A percentile compares a stretch with the other conserved stretches of the same genome.
Conservation (phyloP, 352 stramenopile species). For the Thraustotheca clavata region DNA sequence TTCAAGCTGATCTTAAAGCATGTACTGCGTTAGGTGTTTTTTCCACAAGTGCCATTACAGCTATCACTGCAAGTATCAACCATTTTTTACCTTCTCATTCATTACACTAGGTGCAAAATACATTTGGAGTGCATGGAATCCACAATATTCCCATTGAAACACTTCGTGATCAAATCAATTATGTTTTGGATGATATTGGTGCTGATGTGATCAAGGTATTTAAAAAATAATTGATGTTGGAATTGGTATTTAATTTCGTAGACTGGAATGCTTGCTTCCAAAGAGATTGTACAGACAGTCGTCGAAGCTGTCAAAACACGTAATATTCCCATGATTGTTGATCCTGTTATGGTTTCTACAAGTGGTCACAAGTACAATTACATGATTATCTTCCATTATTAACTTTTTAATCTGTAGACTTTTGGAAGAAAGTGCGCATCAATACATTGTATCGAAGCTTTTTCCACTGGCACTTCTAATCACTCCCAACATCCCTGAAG, state of each 20-base stretch:
- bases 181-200: conserved; percentile 83
- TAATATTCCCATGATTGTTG: conserved; percentile 70
- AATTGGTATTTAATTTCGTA: conserved; percentile 4
- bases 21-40: conserved; percentile 80
- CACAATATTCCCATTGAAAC: conserved; percentile 46
- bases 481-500: conserved; percentile 93
- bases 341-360: conserved; percentile 92
- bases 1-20: conserved; percentile 91
- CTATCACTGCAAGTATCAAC: conserved; percentile 76
- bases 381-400: not conserved
- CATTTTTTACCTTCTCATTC: too few species aligned
- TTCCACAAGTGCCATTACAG: conserved; percentile 84
- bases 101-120: conserved; percentile 64
- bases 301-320: conserved; percentile 41
- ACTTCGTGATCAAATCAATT: conserved; percentile 73
- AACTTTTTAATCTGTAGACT: conserved; percentile 31
- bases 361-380: conserved; percentile 41
- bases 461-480: conserved; percentile 85
- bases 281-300: conserved; percentile 69
- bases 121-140: conserved; percentile 42
- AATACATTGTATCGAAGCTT: conserved; percentile 59
- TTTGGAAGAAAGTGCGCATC: conserved; percentile 63
- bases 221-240: not conserved
- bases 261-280: conserved; percentile 88
- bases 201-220: conserved; percentile 79